Conservation (phyloP, 257 asterid genomes). For the Ilex aquifolium region DNA sequence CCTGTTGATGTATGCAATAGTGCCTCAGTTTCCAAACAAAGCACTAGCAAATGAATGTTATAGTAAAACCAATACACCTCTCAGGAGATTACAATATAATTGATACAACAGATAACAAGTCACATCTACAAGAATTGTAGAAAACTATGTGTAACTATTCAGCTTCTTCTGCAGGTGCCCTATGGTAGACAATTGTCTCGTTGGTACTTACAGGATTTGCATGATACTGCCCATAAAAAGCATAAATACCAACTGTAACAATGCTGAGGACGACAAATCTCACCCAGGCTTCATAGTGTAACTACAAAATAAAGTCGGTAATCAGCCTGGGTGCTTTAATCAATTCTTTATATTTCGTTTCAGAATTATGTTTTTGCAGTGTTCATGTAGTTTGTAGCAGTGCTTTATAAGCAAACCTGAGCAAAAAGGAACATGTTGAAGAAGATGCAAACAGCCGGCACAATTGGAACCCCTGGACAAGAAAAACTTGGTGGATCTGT, state of each 20-base stretch:
- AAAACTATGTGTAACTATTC: constrained; percentile 19
- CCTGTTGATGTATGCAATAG: no score
- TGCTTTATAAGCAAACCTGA: constrained; percentile 1
- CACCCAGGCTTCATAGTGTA: not conserved
- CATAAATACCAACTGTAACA: not conserved
- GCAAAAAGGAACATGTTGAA: not conserved
- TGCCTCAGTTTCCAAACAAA: not conserved
- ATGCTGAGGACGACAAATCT: not conserved
- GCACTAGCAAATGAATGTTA: not conserved
- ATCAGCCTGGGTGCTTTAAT: not conserved
- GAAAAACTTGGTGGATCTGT: not conserved
- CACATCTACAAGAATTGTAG: constrained; percentile 5
- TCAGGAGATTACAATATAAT: not conserved
- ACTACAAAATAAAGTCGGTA: constrained; percentile 4
- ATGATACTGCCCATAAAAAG: not conserved
- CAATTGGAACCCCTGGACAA: constrained; percentile 2
- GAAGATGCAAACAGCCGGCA: constrained; percentile 2
- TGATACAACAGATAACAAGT: constrained; percentile 22
- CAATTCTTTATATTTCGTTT: no score
- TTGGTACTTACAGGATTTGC: not conserved
- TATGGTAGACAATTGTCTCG: constrained; percentile 39
- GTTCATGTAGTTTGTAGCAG: not conserved
- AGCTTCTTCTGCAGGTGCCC: constrained; percentile 52
- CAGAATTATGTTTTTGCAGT: no score
- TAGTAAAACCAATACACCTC: not conserved